Base-by-base conservation (phyloP, 1,139 yeast species). In the Saccharomyces hybrid region DNA sequence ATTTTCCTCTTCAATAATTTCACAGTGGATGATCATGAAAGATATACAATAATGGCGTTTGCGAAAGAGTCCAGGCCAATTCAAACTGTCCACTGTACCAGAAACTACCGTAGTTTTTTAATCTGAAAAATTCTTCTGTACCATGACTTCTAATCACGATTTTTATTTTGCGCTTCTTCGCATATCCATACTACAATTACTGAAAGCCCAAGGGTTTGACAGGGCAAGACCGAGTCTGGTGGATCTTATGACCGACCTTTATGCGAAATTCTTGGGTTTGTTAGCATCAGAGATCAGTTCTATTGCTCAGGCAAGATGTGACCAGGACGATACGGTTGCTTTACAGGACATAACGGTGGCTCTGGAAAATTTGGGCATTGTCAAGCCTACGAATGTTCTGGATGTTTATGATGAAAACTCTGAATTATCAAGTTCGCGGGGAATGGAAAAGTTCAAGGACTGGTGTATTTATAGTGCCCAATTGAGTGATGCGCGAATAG, bases 141-240 rank as follows among this genome's bases (percentile, higher is more conserved):
- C 32, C 50, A 63, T 64, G 60, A 60, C 66, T 9, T 58, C 63
- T 5, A 59, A 57, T 49, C 55, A 76, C n/a, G 77, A 75, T 41
- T 83, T 86, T 68, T 78, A 80, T 65, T 83, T 79, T 63, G 75
- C 85, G 25, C 69, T 86, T 48, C 74, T 84, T 50, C 75, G 90
- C 53, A 75, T 86, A 53, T 79, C 90, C 0, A 77, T 85, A 55
- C 79, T 85, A 27, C 95, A 81, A 71, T 73, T 86, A 16, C 74
- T 88, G 51, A 79, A 87, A 55, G 79, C 88, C 0, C 77, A 81
- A 19, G 95, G 95, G 0, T 84, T 87, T 60, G 95, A 87, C 62
- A 76, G 83, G 60, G 81, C 88, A 58, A 74, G 81, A 49, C 86
- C 88, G 1, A 73, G 79, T 6, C 77, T 84, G 7, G 72, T 87